Conservation (phyloP, 2,329 filamentous ascomycete genomes). For the Escovopsis weberi region DNA sequence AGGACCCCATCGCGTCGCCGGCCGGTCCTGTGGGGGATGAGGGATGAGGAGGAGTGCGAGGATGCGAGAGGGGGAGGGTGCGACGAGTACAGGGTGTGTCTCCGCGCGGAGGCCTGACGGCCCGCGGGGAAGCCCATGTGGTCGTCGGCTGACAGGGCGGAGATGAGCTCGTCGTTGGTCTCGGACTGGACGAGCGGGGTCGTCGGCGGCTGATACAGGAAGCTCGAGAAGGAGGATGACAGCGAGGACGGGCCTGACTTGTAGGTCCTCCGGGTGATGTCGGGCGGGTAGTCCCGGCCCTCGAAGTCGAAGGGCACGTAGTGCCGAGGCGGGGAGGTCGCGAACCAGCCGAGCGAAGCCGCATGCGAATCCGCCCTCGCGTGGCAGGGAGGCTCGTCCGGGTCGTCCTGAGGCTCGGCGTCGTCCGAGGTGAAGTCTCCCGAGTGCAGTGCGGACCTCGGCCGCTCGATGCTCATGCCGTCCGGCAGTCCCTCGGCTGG, state of each 20-base stretch:
- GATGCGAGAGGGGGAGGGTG: conserved; percentile 29
- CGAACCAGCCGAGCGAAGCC: conserved; percentile 28
- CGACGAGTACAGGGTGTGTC: conserved; percentile 60
- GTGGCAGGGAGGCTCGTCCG: background rate
- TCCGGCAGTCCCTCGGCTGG: conserved; percentile 31
- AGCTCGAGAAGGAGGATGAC: conserved; percentile 62
- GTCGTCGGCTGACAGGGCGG: conserved; percentile 32
- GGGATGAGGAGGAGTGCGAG: conserved; percentile 20
- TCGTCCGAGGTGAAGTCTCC: conserved; percentile 45
- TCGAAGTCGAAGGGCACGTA: conserved; percentile 33
- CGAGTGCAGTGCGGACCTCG: conserved; percentile 59
- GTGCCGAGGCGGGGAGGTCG: conserved; percentile 41
- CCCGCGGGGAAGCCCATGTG: conserved; percentile 30
- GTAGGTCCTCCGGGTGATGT: conserved; percentile 12
- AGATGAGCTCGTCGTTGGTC: conserved; percentile 63
- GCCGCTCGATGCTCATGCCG: conserved; percentile 59
- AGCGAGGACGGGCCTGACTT: conserved; percentile 42
- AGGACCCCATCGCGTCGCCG: conserved; percentile 44
- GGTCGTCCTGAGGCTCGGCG: conserved; percentile 6
- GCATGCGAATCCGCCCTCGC: conserved; percentile 8
- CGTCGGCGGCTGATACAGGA: conserved; percentile 75
- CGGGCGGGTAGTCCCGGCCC: conserved; percentile 15
- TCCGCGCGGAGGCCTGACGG: conserved; percentile 29
- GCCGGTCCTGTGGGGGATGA: conserved; percentile 14
- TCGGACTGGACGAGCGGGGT: conserved; percentile 83